Percentiles rank a stretch among this genome's conserved stretches.
Conservation (phyloP, 2,329 filamentous ascomycete genomes). For the Exophiala mesophila region DNA sequence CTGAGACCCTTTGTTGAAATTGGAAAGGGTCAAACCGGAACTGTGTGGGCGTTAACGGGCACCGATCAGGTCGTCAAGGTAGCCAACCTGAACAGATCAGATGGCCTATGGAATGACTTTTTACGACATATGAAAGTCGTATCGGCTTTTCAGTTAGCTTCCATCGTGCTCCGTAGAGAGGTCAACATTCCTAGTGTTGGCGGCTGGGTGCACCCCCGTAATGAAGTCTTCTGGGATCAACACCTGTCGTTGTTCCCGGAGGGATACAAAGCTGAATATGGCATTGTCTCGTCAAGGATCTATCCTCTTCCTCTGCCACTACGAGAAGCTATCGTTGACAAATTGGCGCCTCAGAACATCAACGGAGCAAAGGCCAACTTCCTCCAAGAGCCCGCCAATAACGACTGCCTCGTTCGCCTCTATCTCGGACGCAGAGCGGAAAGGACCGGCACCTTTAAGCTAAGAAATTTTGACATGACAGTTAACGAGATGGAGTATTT, state of each 20-base stretch:
- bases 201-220: not conserved
- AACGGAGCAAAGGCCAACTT: constrained; percentile 1
- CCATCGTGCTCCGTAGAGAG: not conserved
- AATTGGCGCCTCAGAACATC: not conserved
- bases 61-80: not conserved
- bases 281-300: constrained; percentile 2
- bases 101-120: constrained; percentile 8
- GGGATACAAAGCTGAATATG: not conserved
- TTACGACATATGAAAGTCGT: constrained; percentile 1
- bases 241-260: not conserved
- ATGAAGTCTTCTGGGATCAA: constrained; percentile 6
- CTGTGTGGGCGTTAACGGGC: constrained; percentile 1
- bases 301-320: not conserved
- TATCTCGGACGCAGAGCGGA: constrained; percentile 42
- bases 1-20: too few species aligned
- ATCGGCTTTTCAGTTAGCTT: constrained; percentile 1
- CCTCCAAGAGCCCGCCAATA: constrained; percentile 28
- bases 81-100: constrained; percentile 1
- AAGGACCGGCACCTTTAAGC: constrained; percentile 4
- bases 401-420: constrained; percentile 47
- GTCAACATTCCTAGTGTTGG: constrained; percentile 1
- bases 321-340: not conserved
- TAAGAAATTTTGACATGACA: constrained; percentile 12
- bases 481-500: constrained; percentile 46
- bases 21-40: constrained; percentile 8